Evolutionary conservation across 441 rosid species (phyloP).

Genomic region (Mallotus repandus): DNA sequence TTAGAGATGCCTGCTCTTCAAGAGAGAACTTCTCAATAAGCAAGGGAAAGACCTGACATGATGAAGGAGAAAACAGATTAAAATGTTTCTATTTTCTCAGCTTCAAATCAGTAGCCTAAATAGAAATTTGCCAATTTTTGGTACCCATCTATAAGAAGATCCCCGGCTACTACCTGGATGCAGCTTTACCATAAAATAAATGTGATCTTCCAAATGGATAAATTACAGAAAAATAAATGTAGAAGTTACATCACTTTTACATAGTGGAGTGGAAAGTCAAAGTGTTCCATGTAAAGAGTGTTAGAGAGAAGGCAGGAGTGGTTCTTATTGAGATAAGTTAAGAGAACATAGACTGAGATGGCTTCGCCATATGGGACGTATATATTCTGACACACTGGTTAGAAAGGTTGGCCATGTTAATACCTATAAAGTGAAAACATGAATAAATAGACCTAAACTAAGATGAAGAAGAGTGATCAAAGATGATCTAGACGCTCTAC

Average conservation of each 20-base stretch:
- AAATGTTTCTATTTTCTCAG: slow-evolving; percentile 5
- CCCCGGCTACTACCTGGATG: not conserved
- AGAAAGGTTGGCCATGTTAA: no score
- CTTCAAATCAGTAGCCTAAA: not conserved
- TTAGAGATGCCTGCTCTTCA: slow-evolving; percentile 79
- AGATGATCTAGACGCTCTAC: no score
- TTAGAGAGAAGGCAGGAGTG: no score
- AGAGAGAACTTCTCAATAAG: slow-evolving; percentile 76
- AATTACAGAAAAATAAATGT: not conserved
- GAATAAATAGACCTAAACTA: no score
- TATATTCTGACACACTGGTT: no score
- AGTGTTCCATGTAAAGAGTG: not conserved
- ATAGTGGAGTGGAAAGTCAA: not conserved
- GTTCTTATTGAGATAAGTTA: no score
- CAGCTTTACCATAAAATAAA: slow-evolving; percentile 1
- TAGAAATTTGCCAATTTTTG: not conserved
- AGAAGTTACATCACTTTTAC: not conserved
- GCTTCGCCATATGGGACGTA: no score
- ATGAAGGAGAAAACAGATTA: slow-evolving; percentile 12
- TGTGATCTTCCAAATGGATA: not conserved
- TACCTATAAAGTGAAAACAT: no score
- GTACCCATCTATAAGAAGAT: not conserved
- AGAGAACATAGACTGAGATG: no score
- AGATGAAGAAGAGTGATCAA: no score
- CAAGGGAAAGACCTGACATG: slow-evolving; percentile 74